Percentiles rank a stretch among this genome's conserved stretches.
Conservation (phyloP, 768 basidiomycete species). For the Phlegmacium glaucopus region DNA sequence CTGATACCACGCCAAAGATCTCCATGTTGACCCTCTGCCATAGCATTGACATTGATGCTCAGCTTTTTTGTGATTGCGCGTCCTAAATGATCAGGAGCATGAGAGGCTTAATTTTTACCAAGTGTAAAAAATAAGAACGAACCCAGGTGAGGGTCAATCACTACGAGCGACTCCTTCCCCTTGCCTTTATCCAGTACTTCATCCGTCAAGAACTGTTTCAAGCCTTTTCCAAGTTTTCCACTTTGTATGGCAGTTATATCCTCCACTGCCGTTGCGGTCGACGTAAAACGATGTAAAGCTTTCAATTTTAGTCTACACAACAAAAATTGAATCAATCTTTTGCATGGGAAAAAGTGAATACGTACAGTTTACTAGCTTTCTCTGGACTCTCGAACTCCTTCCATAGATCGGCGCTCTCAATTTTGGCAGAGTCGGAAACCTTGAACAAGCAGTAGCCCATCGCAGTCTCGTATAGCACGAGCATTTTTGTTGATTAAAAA, state of each 20-base stretch:
- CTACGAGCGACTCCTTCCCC: conserved; percentile 78
- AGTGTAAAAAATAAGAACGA: conserved; percentile 22
- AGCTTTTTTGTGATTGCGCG: conserved; percentile 92
- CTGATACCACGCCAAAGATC: conserved; percentile 98
- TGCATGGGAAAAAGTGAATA: conserved; percentile 9
- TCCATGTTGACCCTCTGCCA: conserved; percentile 42
- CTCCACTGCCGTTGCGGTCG: conserved; percentile 95
- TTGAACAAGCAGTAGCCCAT: conserved; percentile 99
- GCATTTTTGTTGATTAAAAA: conserved; percentile 51
- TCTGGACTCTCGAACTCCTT: conserved; percentile 93
- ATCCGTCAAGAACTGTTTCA: conserved; percentile 91
- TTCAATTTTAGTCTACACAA: conserved; percentile 82
- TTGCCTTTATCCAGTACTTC: conserved; percentile 88
- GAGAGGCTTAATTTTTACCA: not conserved
- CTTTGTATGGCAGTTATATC: conserved; percentile 91
- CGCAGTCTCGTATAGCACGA: conserved; percentile 94
- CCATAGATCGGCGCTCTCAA: conserved; percentile 82
- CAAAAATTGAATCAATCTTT: conserved; percentile 6
- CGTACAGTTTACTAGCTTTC: conserved; percentile 88
- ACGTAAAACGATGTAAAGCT: conserved; percentile 93
- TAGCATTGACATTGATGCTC: conserved; percentile 79
- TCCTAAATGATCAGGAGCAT: conserved; percentile 37
- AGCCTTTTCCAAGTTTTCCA: conserved; percentile 88
- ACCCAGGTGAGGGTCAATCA: conserved; percentile 92
- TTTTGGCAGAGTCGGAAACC: conserved; percentile 83